Percentiles rank a stretch among this genome's conserved stretches.
These are phyloP conservation scores for Ananas comosus DNA, from an alignment of 176 grass and related monocot species.

Conservation along the genomic window DNA sequence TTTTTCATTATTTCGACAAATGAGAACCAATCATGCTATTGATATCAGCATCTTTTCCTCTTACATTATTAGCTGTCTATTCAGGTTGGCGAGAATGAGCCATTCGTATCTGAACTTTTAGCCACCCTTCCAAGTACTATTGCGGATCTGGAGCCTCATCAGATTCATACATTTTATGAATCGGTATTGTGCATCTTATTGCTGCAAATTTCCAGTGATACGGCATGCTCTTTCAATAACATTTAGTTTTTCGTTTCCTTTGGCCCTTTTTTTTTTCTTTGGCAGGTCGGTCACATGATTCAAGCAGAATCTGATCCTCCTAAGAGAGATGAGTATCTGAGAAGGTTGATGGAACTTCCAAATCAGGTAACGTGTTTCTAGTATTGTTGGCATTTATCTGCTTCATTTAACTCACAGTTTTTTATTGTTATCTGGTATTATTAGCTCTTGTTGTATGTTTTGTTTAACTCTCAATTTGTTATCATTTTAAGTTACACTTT, in stretches of 20 bases:
- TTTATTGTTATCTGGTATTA: too few species aligned
- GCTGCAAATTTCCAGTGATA: background rate
- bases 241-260: background rate
- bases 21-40: background rate
- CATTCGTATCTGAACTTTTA: slow-evolving; percentile 96
- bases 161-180: slow-evolving; percentile 99
- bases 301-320: slow-evolving; percentile 87
- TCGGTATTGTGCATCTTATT: slow-evolving; percentile 56
- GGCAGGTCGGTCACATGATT: slow-evolving; percentile 98
- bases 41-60: background rate
- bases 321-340: slow-evolving; percentile 98
- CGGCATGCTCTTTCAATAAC: background rate
- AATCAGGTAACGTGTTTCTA: slow-evolving; percentile 54
- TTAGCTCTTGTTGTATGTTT: background rate
- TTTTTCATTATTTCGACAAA: background rate
- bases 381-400: slow-evolving; percentile 2
- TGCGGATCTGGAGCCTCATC: slow-evolving; percentile 91
- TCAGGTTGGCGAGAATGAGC: slow-evolving; percentile 94
- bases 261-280: background rate
- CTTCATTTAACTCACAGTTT: background rate
- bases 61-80: slow-evolving; percentile 1
- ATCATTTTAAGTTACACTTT: background rate
- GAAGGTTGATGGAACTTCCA: slow-evolving; percentile 97
- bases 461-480: background rate
- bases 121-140: slow-evolving; percentile 65